Percentiles rank a stretch among this genome's conserved stretches.
Conservation (phyloP, 495 filamentous ascomycete genomes). For the Hypoxylon cercidicola region DNA sequence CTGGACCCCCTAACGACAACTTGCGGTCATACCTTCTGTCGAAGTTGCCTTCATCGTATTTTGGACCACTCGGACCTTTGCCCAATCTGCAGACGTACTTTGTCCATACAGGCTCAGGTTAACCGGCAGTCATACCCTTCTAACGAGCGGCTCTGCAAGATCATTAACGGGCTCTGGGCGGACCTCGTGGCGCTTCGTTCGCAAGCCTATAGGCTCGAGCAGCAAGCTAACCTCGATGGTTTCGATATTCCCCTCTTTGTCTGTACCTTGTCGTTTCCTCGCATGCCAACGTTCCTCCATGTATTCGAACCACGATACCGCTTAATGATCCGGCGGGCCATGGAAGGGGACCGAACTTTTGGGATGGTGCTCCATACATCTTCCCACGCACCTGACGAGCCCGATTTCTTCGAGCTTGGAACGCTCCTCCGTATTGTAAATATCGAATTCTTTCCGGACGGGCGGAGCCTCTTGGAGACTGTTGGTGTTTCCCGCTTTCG, state of each 20-base stretch:
- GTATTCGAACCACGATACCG: constrained; percentile 93
- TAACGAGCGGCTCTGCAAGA: constrained; percentile 68
- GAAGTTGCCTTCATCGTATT: constrained; percentile 76
- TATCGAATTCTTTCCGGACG: constrained; percentile 78
- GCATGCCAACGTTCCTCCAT: constrained; percentile 85
- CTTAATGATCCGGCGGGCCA: constrained; percentile 83
- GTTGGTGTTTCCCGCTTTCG: constrained; percentile 79
- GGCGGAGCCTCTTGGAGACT: constrained; percentile 81
- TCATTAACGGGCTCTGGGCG: constrained; percentile 73
- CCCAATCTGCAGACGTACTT: constrained; percentile 76
- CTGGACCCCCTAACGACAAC: constrained; percentile 82
- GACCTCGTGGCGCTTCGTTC: constrained; percentile 63
- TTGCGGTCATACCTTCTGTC: constrained; percentile 92
- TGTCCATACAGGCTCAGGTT: constrained; percentile 69
- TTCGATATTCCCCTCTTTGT: constrained; percentile 79
- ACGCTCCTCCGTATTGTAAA: constrained; percentile 79
- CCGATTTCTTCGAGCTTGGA: constrained; percentile 75
- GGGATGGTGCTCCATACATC: constrained; percentile 74
- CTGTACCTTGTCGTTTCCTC: constrained; percentile 81
- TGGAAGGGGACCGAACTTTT: constrained; percentile 77
- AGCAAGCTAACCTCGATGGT: constrained; percentile 58
- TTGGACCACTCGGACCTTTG: constrained; percentile 81
- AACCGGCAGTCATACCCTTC: constrained; percentile 60
- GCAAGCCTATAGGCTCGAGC: constrained; percentile 47
- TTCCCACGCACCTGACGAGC: constrained; percentile 41